A percentile compares a stretch with the other conserved stretches of the same genome.
Evolutionary conservation across 345 rosid species (phyloP).

Genomic region (Citropsis articulata): DNA sequence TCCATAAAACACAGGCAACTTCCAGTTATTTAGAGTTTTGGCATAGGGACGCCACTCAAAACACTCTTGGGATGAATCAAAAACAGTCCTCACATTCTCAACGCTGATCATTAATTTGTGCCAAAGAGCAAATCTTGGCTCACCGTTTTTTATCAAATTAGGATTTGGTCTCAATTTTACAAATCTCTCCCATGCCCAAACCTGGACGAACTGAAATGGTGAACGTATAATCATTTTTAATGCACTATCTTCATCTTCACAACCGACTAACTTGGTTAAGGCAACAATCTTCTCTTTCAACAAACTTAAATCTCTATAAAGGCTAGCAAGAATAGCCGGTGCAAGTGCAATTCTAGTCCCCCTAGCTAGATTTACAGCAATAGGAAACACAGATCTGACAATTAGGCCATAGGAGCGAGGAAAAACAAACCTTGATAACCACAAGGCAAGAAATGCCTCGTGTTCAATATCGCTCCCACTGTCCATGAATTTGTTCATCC

Average conservation of each 20-base stretch:
- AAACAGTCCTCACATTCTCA: constrained; percentile 14
- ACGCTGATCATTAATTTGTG: constrained; percentile 3
- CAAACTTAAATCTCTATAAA: constrained; percentile 34
- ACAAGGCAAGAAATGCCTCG: constrained; percentile 42
- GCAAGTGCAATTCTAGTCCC: constrained; percentile 46
- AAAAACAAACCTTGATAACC: constrained; percentile 38
- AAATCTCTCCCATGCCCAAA: constrained; percentile 51
- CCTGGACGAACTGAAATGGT: constrained; percentile 32
- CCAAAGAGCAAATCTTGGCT: constrained; percentile 40
- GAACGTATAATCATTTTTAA: constrained; percentile 18
- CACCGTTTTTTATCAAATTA: constrained; percentile 16
- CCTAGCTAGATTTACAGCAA: constrained; percentile 36
- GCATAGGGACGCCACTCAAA: constrained; percentile 34
- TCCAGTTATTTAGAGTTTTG: background rate
- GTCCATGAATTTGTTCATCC: constrained; percentile 30
- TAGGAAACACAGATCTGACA: constrained; percentile 3
- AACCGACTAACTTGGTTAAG: background rate
- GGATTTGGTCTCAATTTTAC: constrained; percentile 24
- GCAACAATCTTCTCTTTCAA: constrained; percentile 20
- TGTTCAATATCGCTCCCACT: constrained; percentile 33
- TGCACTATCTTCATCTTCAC: background rate
- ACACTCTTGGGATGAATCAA: constrained; percentile 25
- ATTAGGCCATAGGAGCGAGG: background rate
- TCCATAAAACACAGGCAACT: background rate
- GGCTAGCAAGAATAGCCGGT: constrained; percentile 39